Evolutionary conservation across 2,329 filamentous ascomycete species (phyloP).

Genomic region (Sarocladiaceae sp.): DNA sequence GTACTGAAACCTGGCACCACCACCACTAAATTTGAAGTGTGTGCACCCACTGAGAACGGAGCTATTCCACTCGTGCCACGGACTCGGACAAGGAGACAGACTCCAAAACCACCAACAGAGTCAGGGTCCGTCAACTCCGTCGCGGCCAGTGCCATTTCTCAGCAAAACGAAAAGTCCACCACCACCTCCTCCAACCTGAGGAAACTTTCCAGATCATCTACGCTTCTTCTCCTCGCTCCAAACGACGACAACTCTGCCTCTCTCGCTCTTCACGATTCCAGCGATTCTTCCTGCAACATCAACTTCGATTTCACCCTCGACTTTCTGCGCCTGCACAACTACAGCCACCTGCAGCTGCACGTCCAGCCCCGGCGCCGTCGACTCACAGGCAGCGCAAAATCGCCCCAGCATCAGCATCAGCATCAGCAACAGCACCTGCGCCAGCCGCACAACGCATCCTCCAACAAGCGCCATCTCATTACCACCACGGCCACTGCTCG

Average conservation of each 20-base stretch:
- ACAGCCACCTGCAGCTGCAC: slow-evolving; percentile 1
- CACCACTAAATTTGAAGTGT: no score
- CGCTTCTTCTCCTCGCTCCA: slow-evolving; percentile 3
- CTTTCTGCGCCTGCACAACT: slow-evolving; percentile 1
- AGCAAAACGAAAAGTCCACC: no score
- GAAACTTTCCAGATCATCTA: background rate
- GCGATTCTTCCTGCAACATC: background rate
- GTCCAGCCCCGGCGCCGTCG: background rate
- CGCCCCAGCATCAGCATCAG: background rate
- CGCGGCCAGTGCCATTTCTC: no score
- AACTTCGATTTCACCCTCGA: background rate
- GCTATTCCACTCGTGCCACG: no score
- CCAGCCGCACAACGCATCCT: background rate
- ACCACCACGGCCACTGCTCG: background rate
- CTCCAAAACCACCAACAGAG: no score
- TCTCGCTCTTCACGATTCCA: slow-evolving; percentile 4
- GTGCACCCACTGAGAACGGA: no score
- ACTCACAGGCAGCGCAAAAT: background rate
- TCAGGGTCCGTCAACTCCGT: no score
- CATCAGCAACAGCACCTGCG: slow-evolving; percentile 2
- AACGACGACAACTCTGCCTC: slow-evolving; percentile 7
- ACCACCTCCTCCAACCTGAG: no score
- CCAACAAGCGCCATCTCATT: slow-evolving; percentile 3
- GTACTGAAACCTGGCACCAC: no score
- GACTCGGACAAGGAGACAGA: no score